Conservation (phyloP, 2,329 filamentous ascomycete genomes). For the Nemania diffusa region DNA sequence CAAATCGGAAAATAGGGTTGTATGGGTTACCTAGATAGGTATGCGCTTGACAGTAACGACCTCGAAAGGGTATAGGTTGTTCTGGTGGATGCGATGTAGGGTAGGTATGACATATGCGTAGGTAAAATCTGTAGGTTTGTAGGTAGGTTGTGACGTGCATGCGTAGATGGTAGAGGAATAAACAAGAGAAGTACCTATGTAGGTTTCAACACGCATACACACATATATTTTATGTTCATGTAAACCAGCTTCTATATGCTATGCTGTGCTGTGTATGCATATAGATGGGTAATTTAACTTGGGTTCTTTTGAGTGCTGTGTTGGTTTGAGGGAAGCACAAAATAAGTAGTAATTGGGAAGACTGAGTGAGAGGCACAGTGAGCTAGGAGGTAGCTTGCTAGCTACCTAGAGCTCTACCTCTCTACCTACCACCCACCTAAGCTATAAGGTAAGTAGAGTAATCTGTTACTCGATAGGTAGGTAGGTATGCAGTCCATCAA, state of each 20-base stretch:
- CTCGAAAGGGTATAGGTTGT: slow-evolving; percentile 24
- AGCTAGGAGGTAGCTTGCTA: background rate
- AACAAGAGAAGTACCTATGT: too few relatives aligned
- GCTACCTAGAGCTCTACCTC: too few relatives aligned
- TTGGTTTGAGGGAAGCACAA: background rate
- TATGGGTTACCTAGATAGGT: slow-evolving; percentile 29
- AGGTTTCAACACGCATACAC: too few relatives aligned
- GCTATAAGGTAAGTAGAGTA: background rate
- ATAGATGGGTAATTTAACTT: too few relatives aligned
- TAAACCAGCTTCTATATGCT: too few relatives aligned
- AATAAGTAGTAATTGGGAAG: background rate
- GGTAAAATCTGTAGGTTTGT: too few relatives aligned
- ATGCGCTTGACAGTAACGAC: slow-evolving; percentile 16
- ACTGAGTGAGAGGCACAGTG: background rate
- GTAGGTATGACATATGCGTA: background rate
- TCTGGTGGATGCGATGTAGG: background rate
- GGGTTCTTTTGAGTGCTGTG: background rate
- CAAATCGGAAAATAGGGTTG: slow-evolving; percentile 14
- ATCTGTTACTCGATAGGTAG: background rate
- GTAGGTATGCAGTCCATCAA: background rate
- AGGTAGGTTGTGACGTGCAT: too few relatives aligned
- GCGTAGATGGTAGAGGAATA: too few relatives aligned
- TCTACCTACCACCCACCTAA: too few relatives aligned
- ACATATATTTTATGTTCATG: too few relatives aligned
- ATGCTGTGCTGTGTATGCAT: too few relatives aligned